Evolutionary conservation across 306 rosid genomes (phyloP), one percentile per base, ranked within the genome.

Genomic region (Glycine tomentella): DNA sequence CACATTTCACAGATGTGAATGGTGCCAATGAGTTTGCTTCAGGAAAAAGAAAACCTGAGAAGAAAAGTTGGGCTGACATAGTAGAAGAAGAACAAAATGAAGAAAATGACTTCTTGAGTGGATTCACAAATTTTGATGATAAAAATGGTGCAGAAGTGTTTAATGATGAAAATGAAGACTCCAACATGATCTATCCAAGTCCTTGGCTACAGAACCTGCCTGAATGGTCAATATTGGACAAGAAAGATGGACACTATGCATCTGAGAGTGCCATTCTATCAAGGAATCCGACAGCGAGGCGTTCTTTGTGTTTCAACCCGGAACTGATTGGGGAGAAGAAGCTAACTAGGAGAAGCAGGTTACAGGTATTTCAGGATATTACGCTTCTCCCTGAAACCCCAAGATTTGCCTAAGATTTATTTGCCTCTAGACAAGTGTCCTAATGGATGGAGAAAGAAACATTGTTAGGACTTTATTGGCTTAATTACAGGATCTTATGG

Each of bases 41-140:
- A 38, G 88, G 81, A 76, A 81, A 55, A 42, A 17, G 15, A 53
- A 75, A 84, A 49, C 59, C 78, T 5, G 61, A 36, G 74, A 89
- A 89, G 92, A 95, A 91, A 81, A 93, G 99, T 51, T 95, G 99
- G 99, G 99, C 99, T 68, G 99, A 95, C 69, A 85, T 93, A 84
- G 97, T 72, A 11, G 98, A 95, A 87, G 99, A 95, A 87, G 98
- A 92, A 61, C 96, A 94, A 86, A 85, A 87, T 76, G 96, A 91
- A 77, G 91, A 86, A 38, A 17, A 79, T 6, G 79, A 67, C 5
- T 40, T 87, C 42, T 73, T 75, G 36, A 36, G 72, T 11, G 85
- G 77, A 63, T 71, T 52, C 58, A 14, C 62, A 66, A 25, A 62
- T 59, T 69, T 76, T 65, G 88, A 55, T 69, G 68, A 75, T 55